phyloP scores from a whole-genome alignment of 495 filamentous ascomycete species.

The Gamarada debralockiae region DNA sequence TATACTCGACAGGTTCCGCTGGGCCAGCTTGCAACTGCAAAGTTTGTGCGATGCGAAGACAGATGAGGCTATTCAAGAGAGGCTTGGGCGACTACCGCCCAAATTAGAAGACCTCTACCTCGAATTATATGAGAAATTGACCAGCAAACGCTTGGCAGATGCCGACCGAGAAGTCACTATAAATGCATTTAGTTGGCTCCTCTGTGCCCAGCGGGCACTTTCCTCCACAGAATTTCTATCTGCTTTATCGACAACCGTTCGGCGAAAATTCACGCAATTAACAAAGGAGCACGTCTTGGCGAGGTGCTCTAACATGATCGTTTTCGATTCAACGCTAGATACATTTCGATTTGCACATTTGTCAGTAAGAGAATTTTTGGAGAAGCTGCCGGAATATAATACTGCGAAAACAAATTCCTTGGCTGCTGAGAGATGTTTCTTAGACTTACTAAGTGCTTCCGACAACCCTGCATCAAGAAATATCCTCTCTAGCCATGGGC shows the following conservation, averaged over 20 bases:
- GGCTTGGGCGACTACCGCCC: slow-evolving; percentile 26
- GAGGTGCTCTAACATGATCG: slow-evolving; percentile 24
- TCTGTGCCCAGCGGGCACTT: slow-evolving; percentile 20
- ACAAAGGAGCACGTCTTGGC: not conserved
- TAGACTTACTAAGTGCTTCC: not conserved
- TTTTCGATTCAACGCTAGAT: not conserved
- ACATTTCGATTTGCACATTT: slow-evolving; percentile 1
- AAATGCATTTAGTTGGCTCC: slow-evolving; percentile 23
- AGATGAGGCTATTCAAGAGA: slow-evolving; percentile 16
- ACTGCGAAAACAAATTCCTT: slow-evolving; percentile 2
- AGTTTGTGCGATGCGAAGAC: slow-evolving; percentile 24
- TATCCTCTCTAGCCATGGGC: not conserved
- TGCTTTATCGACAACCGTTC: not conserved
- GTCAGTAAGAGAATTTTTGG: slow-evolving; percentile 1
- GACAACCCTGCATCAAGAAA: not conserved
- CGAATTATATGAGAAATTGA: slow-evolving; percentile 22
- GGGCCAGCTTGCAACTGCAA: slow-evolving; percentile 31
- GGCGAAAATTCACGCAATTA: not conserved
- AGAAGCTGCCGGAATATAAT: not conserved
- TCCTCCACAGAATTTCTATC: not conserved
- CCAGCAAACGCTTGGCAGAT: slow-evolving; percentile 2
- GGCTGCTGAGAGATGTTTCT: slow-evolving; percentile 3
- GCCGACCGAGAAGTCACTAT: slow-evolving; percentile 4
- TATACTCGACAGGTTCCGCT: slow-evolving; percentile 28
- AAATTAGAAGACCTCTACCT: slow-evolving; percentile 25